Evolutionary conservation across 345 rosid species (phyloP).

Genomic region (Ceriops decandra): DNA sequence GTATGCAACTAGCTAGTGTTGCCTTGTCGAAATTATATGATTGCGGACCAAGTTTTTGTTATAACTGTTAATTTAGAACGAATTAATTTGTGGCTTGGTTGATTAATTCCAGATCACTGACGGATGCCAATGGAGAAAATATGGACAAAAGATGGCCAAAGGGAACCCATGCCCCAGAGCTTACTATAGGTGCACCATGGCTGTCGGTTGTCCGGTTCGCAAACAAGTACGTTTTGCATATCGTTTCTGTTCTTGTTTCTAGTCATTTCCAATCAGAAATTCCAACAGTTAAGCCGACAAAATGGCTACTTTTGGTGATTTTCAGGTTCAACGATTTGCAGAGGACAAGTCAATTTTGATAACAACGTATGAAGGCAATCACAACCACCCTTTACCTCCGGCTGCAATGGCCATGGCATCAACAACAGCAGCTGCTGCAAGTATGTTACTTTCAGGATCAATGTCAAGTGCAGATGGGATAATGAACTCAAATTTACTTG

Average conservation of each 20-base stretch:
- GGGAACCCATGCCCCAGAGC: constrained; percentile 98
- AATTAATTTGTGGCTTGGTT: not conserved
- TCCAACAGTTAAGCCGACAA: not conserved
- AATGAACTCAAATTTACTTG: constrained; percentile 79
- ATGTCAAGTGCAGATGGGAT: constrained; percentile 87
- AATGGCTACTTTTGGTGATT: not conserved
- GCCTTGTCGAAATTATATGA: too few species aligned
- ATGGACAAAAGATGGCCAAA: constrained; percentile 95
- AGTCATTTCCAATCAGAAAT: not conserved
- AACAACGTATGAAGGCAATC: constrained; percentile 93
- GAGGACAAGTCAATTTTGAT: constrained; percentile 78
- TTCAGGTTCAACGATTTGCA: constrained; percentile 90
- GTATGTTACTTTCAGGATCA: constrained; percentile 84
- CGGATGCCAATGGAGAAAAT: constrained; percentile 97
- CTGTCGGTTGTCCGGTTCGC: constrained; percentile 87
- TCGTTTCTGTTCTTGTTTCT: not conserved
- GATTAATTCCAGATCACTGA: constrained; percentile 47
- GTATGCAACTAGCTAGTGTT: constrained; percentile 22
- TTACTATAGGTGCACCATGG: constrained; percentile 95
- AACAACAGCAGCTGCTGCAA: constrained; percentile 83
- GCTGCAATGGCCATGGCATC: constrained; percentile 97
- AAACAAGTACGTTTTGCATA: constrained; percentile 55
- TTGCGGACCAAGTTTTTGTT: too few species aligned
- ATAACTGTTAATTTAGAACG: not conserved
- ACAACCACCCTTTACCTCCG: constrained; percentile 90